Evolutionary conservation across 495 filamentous ascomycete species (phyloP), one percentile per base, ranked within the genome.

Genomic region (Daldinia caldariorum): DNA sequence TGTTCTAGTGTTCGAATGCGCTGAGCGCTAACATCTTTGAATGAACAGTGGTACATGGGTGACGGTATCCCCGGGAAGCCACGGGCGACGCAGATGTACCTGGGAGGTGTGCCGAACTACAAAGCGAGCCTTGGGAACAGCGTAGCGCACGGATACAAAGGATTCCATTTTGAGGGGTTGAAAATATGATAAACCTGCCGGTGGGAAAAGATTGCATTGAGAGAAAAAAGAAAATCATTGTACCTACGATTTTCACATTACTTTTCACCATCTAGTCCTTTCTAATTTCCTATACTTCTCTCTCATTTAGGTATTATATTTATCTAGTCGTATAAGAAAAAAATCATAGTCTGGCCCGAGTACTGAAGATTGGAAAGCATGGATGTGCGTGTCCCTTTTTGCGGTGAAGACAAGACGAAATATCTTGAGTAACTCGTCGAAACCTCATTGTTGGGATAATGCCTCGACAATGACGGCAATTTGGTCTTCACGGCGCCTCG

Each of bases 21-120:
- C n/a, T n/a, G 29, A 83, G 82, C 80, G 62, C 73, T 80, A 43
- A 72, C 74, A 18, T 71, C n/a, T 82, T 69, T 68, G 31, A 77
- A 77, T 3, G 67, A 77, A 32, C 77, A 79, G 38, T 82, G 79
- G 79, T 84, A 84, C 63, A 82, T 82, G 78, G 83, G 83, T 0
- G 72, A 76, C 0, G 79, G 77, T 47, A 80, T 85, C 41, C 82
- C 83, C 26, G 83, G 83, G 0, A 85, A 84, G 74, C 60, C 63
- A 7, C 66, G 75, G 6, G 77, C 79, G 69, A 74, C 78, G 14
- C 70, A 83, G 32, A 78, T 79, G 57, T 85, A 81, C 62, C 50
- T 79, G 12, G 80, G 79, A 49, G 83, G 83, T 31, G 70, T 85
- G 43, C 71, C 70, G 20, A 63, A 61, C 41, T 79, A 79, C 47